Base-by-base conservation (phyloP, 192 early-diverging fungal genomes). In the Chytriomyces hyalinus region DNA sequence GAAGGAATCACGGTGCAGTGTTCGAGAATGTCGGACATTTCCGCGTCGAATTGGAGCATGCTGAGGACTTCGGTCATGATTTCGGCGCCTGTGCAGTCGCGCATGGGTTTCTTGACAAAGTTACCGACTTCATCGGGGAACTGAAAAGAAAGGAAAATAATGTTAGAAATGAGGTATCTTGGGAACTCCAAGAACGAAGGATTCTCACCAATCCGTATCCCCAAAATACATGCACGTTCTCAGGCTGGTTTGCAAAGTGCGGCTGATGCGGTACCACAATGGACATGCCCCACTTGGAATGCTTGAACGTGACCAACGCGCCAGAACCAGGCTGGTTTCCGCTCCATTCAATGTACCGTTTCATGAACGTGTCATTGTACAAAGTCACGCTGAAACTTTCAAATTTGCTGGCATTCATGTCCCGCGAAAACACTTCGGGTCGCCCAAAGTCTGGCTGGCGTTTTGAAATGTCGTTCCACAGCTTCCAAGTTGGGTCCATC, bases 21-120 rank as follows among this genome's bases (percentile, higher is more conserved):
- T 47, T 17, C 66, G 10, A 71, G 53, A 47, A 65, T 65, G 24
- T 28, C 46, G 8, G 76, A 71, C 28, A 79, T 43, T 20, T 67
- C 78, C 36, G 61, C 76, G 7, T 74, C 77, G 24, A 68, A 81
- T 28, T 61, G 48, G 6, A 81, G 60, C 47, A 81, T 75, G 46
- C 65, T 11, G 13, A 80, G 10, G 10, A 82, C 60, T 64, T 82
- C 81, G 7, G 15, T 45, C 22, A 82, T 15, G 26, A 82, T 74
- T 65, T 82, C 81, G 22, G 28, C 36, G n/a, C 81, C 81, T 11
- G 78, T 77, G 73, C 81, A 82, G 49, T 82, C 78, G 36, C 47
- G 67, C 78, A 82, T 82, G 20, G 81, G 74, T 53, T 82, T 82
- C 63, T 78, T 78, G 62, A 82, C 74, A 73, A 74, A 82, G 68